phyloP scores from a whole-genome alignment of 2,329 filamentous ascomycete genomes.

The Pseudogymnoascus sp. region DNA sequence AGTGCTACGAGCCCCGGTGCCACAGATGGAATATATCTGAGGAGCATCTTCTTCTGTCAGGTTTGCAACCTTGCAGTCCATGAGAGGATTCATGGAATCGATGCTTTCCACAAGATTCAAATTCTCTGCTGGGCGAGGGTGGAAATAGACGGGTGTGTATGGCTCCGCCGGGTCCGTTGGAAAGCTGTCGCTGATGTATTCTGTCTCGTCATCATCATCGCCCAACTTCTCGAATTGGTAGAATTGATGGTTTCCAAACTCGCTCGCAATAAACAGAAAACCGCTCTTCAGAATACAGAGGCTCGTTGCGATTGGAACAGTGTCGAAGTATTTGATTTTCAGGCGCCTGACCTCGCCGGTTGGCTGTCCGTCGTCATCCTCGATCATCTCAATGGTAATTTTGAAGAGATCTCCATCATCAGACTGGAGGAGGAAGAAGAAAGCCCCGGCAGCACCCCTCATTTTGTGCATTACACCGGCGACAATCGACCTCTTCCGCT shows the following conservation, averaged over 20 bases:
- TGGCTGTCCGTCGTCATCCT: slow-evolving; percentile 67
- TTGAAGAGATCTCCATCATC: slow-evolving; percentile 99
- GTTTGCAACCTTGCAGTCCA: slow-evolving; percentile 88
- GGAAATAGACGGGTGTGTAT: slow-evolving; percentile 77
- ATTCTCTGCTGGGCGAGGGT: slow-evolving; percentile 70
- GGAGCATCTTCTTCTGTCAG: slow-evolving; percentile 87
- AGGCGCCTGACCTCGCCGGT: slow-evolving; percentile 75
- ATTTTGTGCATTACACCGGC: slow-evolving; percentile 96
- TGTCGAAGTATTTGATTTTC: slow-evolving; percentile 97
- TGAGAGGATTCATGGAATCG: slow-evolving; percentile 80
- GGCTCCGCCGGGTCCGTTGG: slow-evolving; percentile 63
- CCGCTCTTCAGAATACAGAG: slow-evolving; percentile 92
- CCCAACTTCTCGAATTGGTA: slow-evolving; percentile 97
- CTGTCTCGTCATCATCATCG: slow-evolving; percentile 83
- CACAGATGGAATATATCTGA: slow-evolving; percentile 90
- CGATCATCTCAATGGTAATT: slow-evolving; percentile 82
- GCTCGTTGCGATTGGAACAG: slow-evolving; percentile 77
- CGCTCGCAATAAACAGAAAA: slow-evolving; percentile 85
- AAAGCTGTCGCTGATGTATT: slow-evolving; percentile 78
- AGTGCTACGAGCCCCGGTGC: slow-evolving; percentile 77
- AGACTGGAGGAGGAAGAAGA: slow-evolving; percentile 93
- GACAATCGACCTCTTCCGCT: slow-evolving; percentile 78
- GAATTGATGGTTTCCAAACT: slow-evolving; percentile 87
- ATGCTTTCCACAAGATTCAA: slow-evolving; percentile 77
- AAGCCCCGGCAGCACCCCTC: slow-evolving; percentile 70